phyloP scores from a whole-genome alignment of 228 moss, liverwort and hornwort genomes.

The Sphagnum fallax region DNA sequence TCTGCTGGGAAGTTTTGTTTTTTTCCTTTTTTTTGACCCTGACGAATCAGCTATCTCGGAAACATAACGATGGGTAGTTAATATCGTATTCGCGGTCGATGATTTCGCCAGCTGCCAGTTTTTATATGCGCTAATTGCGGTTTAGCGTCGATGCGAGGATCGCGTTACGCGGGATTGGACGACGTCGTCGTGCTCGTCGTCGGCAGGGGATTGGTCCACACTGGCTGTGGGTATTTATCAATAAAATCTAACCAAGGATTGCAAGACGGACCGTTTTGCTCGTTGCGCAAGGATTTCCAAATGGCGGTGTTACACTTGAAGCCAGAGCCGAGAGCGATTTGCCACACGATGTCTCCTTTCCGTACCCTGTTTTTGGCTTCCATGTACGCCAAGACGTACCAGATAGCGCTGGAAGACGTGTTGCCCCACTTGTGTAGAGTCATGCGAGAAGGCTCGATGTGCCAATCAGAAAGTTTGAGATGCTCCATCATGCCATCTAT shows the following conservation, averaged over 20 bases:
- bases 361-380: slow-evolving; percentile 34
- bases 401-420: slow-evolving; percentile 33
- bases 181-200: too few relatives aligned
- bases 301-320: slow-evolving; percentile 47
- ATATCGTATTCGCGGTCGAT: too few relatives aligned
- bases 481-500: slow-evolving; percentile 38
- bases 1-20: too few relatives aligned
- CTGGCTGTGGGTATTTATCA: slow-evolving; percentile 23
- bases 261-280: slow-evolving; percentile 1
- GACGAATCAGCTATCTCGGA: too few relatives aligned
- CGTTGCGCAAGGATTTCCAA: slow-evolving; percentile 25
- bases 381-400: slow-evolving; percentile 52
- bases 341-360: slow-evolving; percentile 28
- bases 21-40: too few relatives aligned
- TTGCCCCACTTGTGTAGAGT: slow-evolving; percentile 39
- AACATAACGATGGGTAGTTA: too few relatives aligned
- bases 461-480: slow-evolving; percentile 17
- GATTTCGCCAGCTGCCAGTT: too few relatives aligned
- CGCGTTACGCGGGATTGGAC: too few relatives aligned
- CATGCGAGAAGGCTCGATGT: slow-evolving; percentile 43
- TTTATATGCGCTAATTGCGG: too few relatives aligned
- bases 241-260: slow-evolving; percentile 40
- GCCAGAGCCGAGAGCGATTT: slow-evolving; percentile 44
- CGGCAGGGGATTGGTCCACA: background rate
- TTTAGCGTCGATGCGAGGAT: too few relatives aligned